Evolutionary conservation across 78 protist species (phyloP), one percentile per base, ranked within the genome.

Genomic region (Corallochytrium limacisporum): DNA sequence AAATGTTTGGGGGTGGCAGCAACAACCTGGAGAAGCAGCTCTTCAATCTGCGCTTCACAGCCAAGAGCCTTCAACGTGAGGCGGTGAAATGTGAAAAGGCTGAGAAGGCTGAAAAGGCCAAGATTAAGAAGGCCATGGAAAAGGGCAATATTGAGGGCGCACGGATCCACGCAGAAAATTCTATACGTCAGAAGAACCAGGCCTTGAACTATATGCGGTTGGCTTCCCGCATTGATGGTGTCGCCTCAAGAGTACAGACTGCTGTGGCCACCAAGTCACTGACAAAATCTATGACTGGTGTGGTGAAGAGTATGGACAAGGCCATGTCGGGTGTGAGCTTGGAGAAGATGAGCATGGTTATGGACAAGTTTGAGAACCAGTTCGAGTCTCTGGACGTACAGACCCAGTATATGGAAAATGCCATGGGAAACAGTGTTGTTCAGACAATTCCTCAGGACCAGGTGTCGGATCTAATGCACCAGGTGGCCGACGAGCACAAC

Each of bases 71-170:
- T 3, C 48, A 4, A 4, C 33, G 69, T 35, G 43, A 16, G 32
- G 0, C 62, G 16, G 50, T 46, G 32, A 76, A 79, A 46, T 4
- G 51, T 22, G 78, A 63, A 31, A 85, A 85, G 82, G 65, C 53
- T n/a, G 83, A 72, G 70, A 33, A 22, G 39, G 66, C 24, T 28
- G 69, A 77, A 46, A 16, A 38, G 35, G 20, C 16, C 38, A 81
- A 82, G 70, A 57, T 75, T 28, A 84, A 84, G 67, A 61, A 78
- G 82, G 96, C 96, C 22, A 85, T 92, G 22, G 85, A 91, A 77
- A 78, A 85, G 62, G 90, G 91, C 61, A 87, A 92, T 78, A 74
- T 54, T 48, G 97, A 91, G 13, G 93, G 91, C 6, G 95, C 97
- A 0, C 71, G 92, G 12, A 92, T 91, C 28, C 85, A 91, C 57